phyloP scores from a whole-genome alignment of 805 yeast species.

The Kregervanrija delftensis region DNA sequence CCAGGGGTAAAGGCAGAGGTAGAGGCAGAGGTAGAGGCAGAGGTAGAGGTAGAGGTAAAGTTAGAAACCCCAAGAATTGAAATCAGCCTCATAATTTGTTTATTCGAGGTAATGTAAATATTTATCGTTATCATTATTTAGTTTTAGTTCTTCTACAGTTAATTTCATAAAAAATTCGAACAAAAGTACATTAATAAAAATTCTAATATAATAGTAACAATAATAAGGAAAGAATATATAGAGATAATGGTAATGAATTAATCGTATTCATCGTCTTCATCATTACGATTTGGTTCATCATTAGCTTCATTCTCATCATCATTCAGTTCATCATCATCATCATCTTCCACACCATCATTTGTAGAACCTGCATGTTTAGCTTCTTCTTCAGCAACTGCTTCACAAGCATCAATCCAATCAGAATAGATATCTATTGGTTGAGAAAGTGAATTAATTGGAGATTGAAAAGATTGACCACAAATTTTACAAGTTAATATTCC shows the following conservation, averaged over 20 bases:
- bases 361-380: slow-evolving; percentile 16
- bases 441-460: slow-evolving; percentile 73
- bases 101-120: too few species aligned
- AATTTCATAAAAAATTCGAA: not conserved
- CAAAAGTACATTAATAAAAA: not conserved
- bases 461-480: slow-evolving; percentile 90
- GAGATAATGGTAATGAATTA: too few species aligned
- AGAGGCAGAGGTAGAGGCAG: slow-evolving; percentile 1
- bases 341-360: slow-evolving; percentile 18
- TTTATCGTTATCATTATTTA: too few species aligned
- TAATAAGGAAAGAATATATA: too few species aligned
- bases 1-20: slow-evolving; percentile 1
- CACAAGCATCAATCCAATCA: slow-evolving; percentile 98
- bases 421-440: slow-evolving; percentile 94
- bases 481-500: slow-evolving; percentile 86
- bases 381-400: slow-evolving; percentile 70
- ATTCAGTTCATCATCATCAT: slow-evolving; percentile 10
- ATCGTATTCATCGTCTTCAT: slow-evolving; percentile 11
- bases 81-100: too few species aligned
- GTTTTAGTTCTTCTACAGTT: too few species aligned
- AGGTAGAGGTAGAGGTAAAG: slow-evolving; percentile 1
- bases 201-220: not conserved
- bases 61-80: not conserved
- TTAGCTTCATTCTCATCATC: slow-evolving; percentile 5
- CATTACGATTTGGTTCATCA: not conserved